phyloP scores from a whole-genome alignment of 257 asterid genomes.

The Vinca minor region DNA sequence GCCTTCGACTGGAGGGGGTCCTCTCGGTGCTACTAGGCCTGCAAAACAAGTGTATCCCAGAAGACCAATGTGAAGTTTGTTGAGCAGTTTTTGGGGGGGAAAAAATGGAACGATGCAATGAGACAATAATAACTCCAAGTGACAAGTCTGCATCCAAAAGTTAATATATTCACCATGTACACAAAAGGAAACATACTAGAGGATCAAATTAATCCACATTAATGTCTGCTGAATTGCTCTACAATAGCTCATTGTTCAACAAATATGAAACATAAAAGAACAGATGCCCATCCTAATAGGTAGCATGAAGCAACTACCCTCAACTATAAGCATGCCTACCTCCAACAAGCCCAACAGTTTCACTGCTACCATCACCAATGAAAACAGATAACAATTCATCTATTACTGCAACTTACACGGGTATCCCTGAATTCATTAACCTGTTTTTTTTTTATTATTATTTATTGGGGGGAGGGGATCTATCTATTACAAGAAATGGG shows the following conservation, averaged over 20 bases:
- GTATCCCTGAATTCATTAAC: background rate
- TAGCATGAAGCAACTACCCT: conserved; percentile 1
- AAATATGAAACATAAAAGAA: background rate
- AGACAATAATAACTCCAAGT: background rate
- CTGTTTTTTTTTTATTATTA: too few relatives aligned
- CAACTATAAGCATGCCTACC: background rate
- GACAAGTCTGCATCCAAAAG: too few relatives aligned
- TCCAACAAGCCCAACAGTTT: background rate
- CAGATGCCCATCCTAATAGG: background rate
- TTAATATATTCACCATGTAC: background rate
- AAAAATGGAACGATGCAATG: background rate
- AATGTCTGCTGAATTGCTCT: background rate
- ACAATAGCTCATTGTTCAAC: background rate
- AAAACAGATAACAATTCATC: background rate
- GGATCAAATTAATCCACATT: background rate
- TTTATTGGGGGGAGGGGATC: too few relatives aligned
- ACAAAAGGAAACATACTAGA: background rate
- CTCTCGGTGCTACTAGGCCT: conserved; percentile 54
- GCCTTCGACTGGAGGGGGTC: conserved; percentile 36
- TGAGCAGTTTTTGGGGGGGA: background rate
- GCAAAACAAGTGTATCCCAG: conserved; percentile 26
- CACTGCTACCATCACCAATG: background rate
- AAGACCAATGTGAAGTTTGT: background rate
- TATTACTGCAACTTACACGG: background rate
- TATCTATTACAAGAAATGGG: too few relatives aligned